Conservation (phyloP, 768 basidiomycete genomes). For the Amanita rubescens region DNA sequence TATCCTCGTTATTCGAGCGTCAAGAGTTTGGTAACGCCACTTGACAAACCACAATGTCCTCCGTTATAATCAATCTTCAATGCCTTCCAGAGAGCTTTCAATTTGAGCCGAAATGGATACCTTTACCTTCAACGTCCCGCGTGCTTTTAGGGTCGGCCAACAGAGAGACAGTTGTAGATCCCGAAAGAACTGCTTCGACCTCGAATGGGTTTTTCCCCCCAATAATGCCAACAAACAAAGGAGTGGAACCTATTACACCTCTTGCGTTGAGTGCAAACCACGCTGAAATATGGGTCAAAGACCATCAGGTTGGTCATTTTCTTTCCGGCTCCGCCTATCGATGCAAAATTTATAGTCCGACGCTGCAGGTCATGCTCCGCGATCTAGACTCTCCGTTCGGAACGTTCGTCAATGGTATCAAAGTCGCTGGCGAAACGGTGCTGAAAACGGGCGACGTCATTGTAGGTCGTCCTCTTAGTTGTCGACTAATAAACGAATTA, state of each 20-base stretch:
- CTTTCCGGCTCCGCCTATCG: not conserved
- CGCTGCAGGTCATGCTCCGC: constrained; percentile 34
- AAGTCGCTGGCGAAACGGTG: constrained; percentile 26
- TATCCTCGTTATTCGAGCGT: constrained; percentile 4
- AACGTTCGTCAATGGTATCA: constrained; percentile 39
- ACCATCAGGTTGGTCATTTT: constrained; percentile 28
- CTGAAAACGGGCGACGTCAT: constrained; percentile 37
- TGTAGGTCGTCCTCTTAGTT: constrained; percentile 32
- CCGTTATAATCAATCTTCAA: not conserved
- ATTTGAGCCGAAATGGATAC: constrained; percentile 13
- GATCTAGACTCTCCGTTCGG: constrained; percentile 41
- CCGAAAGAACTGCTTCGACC: constrained; percentile 16
- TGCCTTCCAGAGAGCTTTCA: constrained; percentile 4
- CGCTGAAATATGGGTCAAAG: constrained; percentile 40
- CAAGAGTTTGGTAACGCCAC: not conserved
- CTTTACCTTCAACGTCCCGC: constrained; percentile 21
- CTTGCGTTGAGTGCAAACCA: constrained; percentile 36
- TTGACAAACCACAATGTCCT: not conserved
- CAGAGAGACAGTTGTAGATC: not conserved
- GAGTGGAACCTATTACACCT: constrained; percentile 14
- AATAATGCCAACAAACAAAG: constrained; percentile 13
- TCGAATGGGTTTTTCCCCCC: constrained; percentile 39
- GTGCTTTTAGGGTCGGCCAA: constrained; percentile 21
- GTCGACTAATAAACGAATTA: too few relatives aligned
- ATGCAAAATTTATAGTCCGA: constrained; percentile 2